Conservation (phyloP, 495 filamentous ascomycete genomes). For the Tuber brumale region DNA sequence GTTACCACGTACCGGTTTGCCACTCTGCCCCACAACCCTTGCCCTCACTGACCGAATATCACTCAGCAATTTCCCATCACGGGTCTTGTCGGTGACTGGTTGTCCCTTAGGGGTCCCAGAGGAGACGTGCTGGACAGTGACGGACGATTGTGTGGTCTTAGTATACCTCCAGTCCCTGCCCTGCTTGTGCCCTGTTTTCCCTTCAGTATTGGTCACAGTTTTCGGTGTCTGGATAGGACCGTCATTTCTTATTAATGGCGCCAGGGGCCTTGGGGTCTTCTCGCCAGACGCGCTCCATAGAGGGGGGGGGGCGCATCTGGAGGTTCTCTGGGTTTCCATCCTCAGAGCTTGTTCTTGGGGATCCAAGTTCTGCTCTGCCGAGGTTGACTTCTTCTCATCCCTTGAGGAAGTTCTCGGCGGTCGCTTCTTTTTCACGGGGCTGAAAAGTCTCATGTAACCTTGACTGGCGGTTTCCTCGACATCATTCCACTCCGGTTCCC, state of each 20-base stretch:
- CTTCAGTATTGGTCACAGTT: not conserved
- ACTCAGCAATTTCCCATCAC: conserved; percentile 37
- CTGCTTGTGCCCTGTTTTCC: conserved; percentile 9
- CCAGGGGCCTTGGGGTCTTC: conserved; percentile 8
- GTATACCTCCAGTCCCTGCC: conserved; percentile 9
- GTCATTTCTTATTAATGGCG: conserved; percentile 6
- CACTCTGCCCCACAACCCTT: conserved; percentile 19
- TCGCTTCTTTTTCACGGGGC: conserved; percentile 38
- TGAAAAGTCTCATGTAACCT: conserved; percentile 39
- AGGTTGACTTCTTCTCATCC: conserved; percentile 22
- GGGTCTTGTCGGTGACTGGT: conserved; percentile 29
- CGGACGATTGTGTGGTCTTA: conserved; percentile 4
- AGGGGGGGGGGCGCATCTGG: conserved; percentile 30
- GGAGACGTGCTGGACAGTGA: conserved; percentile 16
- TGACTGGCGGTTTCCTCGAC: conserved; percentile 28
- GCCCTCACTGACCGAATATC: conserved; percentile 41
- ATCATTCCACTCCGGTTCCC: conserved; percentile 16
- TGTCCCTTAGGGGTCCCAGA: conserved; percentile 16
- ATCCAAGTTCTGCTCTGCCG: conserved; percentile 16
- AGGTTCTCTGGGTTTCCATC: conserved; percentile 33
- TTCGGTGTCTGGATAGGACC: conserved; percentile 17
- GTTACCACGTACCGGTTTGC: conserved; percentile 24
- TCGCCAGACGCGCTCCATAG: conserved; percentile 36
- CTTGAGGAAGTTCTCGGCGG: conserved; percentile 28
- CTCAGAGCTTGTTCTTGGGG: conserved; percentile 23